A percentile compares a stretch with the other conserved stretches of the same genome.
These are phyloP conservation scores for Coemansia sp. DNA, from an alignment of 192 early-diverging fungal species.

Conservation along the genomic window DNA sequence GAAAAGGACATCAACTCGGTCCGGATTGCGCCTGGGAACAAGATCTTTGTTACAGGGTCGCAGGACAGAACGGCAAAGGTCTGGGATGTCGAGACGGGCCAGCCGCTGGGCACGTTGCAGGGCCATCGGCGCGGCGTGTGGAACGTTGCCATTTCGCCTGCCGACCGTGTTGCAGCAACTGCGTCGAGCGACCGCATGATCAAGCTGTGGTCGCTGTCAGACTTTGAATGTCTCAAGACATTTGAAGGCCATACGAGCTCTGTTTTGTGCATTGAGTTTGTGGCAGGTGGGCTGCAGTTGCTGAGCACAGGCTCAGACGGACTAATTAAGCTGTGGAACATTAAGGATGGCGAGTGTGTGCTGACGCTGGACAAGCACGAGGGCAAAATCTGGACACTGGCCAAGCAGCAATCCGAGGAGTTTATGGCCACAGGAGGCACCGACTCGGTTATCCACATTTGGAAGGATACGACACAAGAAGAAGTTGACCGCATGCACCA, in stretches of 20 bases:
- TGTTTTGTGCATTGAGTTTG: conserved; percentile 81
- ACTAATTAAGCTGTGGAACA: conserved; percentile 95
- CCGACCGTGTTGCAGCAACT: conserved; percentile 91
- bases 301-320: conserved; percentile 88
- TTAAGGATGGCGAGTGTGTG: conserved; percentile 87
- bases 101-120: conserved; percentile 72
- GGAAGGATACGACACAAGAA: conserved; percentile 88
- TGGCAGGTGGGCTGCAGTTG: conserved; percentile 86
- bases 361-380: conserved; percentile 91
- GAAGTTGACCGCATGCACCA: conserved; percentile 75
- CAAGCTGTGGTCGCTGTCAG: conserved; percentile 90
- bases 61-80: conserved; percentile 95
- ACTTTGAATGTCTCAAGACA: conserved; percentile 88
- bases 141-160: conserved; percentile 91
- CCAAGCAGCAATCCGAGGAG: conserved; percentile 66
- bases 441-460: conserved; percentile 87
- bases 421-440: conserved; percentile 86
- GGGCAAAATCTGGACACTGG: conserved; percentile 92
- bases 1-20: conserved; percentile 97
- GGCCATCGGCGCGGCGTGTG: conserved; percentile 97
- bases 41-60: conserved; percentile 88
- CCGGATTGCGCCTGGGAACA: conserved; percentile 86
- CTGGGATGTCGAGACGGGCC: conserved; percentile 84
- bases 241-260: conserved; percentile 99
- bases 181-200: conserved; percentile 92